Evolutionary conservation across 139 green algal genomes (phyloP), one percentile per base, ranked within the genome.

Genomic region (Nannochloris sp.): DNA sequence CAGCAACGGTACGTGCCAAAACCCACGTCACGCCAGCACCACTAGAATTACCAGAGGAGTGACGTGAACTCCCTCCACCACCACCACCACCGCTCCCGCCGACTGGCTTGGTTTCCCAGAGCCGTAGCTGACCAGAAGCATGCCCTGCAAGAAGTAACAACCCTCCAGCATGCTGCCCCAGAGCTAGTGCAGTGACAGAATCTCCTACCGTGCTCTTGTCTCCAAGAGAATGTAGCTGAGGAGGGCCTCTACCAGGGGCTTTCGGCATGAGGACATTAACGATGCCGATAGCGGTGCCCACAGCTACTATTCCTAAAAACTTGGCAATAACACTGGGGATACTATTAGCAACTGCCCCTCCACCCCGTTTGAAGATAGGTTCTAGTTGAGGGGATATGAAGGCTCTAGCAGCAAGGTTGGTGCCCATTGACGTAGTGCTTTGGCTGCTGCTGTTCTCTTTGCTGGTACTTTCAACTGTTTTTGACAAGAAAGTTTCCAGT

Each of bases 71-170:
- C 9, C n/a, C n/a, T n/a, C n/a, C n/a, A n/a, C n/a, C n/a, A n/a
- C n/a, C n/a, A 39, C 4, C 5, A 39, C 5, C 44, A 15, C 3
- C 54, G 23, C 54, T 35, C 29, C 34, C 30, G 54, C 27, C 27
- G 39, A 14, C 10, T 35, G 29, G 15, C n/a, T 75, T 76, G 19
- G 57, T 32, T 60, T 76, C 69, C 68, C 69, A 76, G 5, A 76
- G 1, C 2, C 36, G 30, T n/a, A 72, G 33, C 6, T 39, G 38
- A 2, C 70, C 70, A 34, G 35, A 66, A 25, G 54, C 63, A 39
- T 77, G 64, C 3, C 70, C 70, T 27, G 33, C 31, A 45, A 67
- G n/a, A 38, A 77, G 55, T 53, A 77, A 33, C 24, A 66, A 12
- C 29, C 32, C 23, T 1, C 30, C 34, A 4, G 55, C 36, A 45